Base-by-base conservation (phyloP, 2,329 filamentous ascomycete species). In the Ceratocystiopsis brevicomis region DNA sequence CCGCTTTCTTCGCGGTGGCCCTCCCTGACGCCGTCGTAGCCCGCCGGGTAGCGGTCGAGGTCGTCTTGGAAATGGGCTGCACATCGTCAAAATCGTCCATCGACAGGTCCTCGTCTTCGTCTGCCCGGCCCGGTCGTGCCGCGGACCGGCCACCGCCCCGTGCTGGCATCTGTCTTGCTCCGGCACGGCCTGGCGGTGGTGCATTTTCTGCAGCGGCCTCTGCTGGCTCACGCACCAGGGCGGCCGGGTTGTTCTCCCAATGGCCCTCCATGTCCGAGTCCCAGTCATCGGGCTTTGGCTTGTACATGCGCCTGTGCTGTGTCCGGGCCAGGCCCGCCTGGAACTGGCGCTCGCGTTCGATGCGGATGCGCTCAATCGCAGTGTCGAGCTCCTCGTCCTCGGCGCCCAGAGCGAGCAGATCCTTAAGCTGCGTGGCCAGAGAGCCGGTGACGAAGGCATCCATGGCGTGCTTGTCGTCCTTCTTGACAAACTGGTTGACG, bases 381-480 rank as follows among this genome's bases (percentile, higher is more conserved):
- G 68, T 69, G 43, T 92, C 79, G 9, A 94, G 66, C 32, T 83
- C 79, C 32, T 78, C 73, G 42, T 82, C 74, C 17, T 80, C 75
- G 0, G 81, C 74, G 6, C 77, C 72, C 4, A 84, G 61, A 1
- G 68, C 64, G 33, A 87, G 64, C 53, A 88, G 67, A 48, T 81
- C 71, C 50, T 76, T 76, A 16, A 87, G 71, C 53, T 86, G 81
- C 18, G 69, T 74, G 3, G 73, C 68, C 3, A 88, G 63, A 14
- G 78, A 80, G 32, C 85, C 78, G 18, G 71, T 73, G 11, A 88
- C 78, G 52, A 88, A 88, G 38, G 76, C 65, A 54, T 87, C 77
- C 77, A 96, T 85, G 3, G 85, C 85, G 53, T 90, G 78, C 56
- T 87, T 93, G 62, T 98, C 90, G 51, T 94, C 85, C 52, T 96